Evolutionary conservation across 768 basidiomycete genomes (phyloP).

Genomic region (Clathrus columnatus): DNA sequence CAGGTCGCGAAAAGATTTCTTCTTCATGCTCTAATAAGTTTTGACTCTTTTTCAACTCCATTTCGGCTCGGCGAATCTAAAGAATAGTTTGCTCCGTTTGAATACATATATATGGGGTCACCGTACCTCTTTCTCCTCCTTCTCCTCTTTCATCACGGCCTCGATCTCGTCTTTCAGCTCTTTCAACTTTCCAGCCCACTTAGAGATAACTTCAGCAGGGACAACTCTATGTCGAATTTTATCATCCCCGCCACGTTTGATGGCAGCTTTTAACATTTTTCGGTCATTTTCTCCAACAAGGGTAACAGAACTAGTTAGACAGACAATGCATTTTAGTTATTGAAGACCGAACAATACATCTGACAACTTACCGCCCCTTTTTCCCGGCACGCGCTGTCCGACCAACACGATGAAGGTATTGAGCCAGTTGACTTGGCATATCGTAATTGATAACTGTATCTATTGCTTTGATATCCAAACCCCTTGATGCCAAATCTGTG

Average conservation of each 20-base stretch:
- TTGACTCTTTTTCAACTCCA: conserved; percentile 91
- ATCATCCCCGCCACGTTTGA: conserved; percentile 80
- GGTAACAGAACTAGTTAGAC: conserved; percentile 65
- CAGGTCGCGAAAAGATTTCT: conserved; percentile 89
- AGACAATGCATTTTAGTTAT: not conserved
- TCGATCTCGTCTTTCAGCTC: conserved; percentile 67
- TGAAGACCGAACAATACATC: not conserved
- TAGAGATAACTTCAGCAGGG: conserved; percentile 61
- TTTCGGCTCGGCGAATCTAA: conserved; percentile 83
- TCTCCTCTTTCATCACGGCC: conserved; percentile 81
- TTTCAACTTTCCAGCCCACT: conserved; percentile 63
- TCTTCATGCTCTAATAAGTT: conserved; percentile 90
- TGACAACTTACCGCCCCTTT: conserved; percentile 66
- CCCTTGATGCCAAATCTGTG: conserved; percentile 90
- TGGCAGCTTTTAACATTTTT: conserved; percentile 91
- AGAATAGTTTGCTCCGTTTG: conserved; percentile 12
- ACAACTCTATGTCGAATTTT: conserved; percentile 85
- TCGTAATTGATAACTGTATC: conserved; percentile 99
- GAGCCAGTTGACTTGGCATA: conserved; percentile 88
- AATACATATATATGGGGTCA: conserved; percentile 2
- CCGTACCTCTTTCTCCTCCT: conserved; percentile 84
- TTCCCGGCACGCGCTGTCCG: conserved; percentile 93
- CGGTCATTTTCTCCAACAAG: conserved; percentile 94
- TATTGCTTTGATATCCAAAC: conserved; percentile 95
- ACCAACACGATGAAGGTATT: conserved; percentile 95